phyloP scores from a whole-genome alignment of 1,284 basidiomycete genomes.

The Cutaneotrichosporon spelunceum region DNA sequence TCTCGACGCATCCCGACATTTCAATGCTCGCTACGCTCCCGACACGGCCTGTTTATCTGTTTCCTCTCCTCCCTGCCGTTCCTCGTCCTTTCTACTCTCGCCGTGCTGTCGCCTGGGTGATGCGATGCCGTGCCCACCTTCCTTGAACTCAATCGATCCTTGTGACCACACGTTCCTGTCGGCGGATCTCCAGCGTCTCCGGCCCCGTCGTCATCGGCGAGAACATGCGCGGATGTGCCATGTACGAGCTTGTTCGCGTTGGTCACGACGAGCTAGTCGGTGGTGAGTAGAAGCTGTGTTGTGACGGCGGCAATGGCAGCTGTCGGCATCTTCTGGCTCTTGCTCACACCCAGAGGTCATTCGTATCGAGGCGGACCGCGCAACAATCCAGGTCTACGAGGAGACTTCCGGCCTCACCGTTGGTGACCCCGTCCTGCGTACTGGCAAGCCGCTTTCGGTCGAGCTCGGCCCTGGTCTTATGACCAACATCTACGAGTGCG shows the following conservation, averaged over 20 bases:
- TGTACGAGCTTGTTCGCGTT: constrained; percentile 93
- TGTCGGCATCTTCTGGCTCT: constrained; percentile 4
- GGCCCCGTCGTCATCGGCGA: constrained; percentile 95
- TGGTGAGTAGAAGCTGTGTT: constrained; percentile 57
- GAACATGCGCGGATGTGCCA: constrained; percentile 92
- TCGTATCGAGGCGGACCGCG: constrained; percentile 91
- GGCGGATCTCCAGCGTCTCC: constrained; percentile 64
- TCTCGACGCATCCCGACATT: neutral
- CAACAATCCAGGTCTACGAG: constrained; percentile 99
- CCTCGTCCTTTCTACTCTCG: neutral
- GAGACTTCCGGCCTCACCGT: constrained; percentile 97
- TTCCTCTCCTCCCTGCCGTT: neutral
- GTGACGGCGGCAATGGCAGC: neutral
- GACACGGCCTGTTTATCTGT: neutral
- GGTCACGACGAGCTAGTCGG: constrained; percentile 96
- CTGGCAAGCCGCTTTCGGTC: constrained; percentile 95
- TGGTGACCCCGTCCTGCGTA: constrained; percentile 94
- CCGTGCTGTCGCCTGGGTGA: neutral
- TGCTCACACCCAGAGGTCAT: constrained; percentile 73
- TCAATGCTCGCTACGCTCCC: neutral
- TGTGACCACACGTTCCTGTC: neutral
- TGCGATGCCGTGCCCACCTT: neutral
- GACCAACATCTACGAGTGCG: constrained; percentile 89
- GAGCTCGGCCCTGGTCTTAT: constrained; percentile 97
- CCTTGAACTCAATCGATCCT: neutral